phyloP scores from a whole-genome alignment of 495 filamentous ascomycete genomes.

The Recurvomyces mirabilis region DNA sequence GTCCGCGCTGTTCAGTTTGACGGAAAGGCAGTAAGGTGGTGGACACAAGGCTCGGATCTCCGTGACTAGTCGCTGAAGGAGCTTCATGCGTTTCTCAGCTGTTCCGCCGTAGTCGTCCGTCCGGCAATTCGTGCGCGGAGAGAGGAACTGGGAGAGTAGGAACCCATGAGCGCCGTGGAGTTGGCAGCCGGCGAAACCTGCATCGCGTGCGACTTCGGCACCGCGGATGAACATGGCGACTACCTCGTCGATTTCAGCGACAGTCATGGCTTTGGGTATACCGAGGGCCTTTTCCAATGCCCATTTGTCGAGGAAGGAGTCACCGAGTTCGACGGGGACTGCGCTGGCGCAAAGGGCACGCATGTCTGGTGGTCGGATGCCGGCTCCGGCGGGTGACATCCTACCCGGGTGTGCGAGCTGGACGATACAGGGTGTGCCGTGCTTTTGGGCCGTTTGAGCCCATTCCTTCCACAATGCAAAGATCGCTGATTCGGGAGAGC shows the following conservation, averaged over 20 bases:
- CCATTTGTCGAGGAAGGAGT: slow-evolving; percentile 25
- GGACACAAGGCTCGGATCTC: slow-evolving; percentile 21
- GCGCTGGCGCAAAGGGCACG: slow-evolving; percentile 15
- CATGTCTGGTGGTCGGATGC: slow-evolving; percentile 16
- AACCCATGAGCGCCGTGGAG: slow-evolving; percentile 18
- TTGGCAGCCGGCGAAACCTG: slow-evolving; percentile 11
- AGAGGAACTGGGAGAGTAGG: slow-evolving; percentile 16
- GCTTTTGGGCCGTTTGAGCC: slow-evolving; percentile 15
- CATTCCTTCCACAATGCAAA: slow-evolving; percentile 21
- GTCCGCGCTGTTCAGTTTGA: slow-evolving; percentile 24
- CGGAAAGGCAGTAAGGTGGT: slow-evolving; percentile 16
- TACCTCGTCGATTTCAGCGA: slow-evolving; percentile 15
- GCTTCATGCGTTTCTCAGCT: slow-evolving; percentile 7
- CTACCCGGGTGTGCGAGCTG: slow-evolving; percentile 22
- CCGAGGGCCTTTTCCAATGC: slow-evolving; percentile 12
- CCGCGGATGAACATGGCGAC: slow-evolving; percentile 7
- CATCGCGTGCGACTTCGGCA: slow-evolving; percentile 9
- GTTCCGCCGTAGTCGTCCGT: slow-evolving; percentile 17
- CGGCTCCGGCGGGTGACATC: slow-evolving; percentile 20
- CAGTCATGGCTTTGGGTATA: slow-evolving; percentile 12
- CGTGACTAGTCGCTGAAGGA: slow-evolving; percentile 13
- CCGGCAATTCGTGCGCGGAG: slow-evolving; percentile 10
- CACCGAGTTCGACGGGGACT: slow-evolving; percentile 19
- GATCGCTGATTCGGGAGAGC: slow-evolving; percentile 4
- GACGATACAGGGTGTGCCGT: slow-evolving; percentile 22